phyloP scores from a whole-genome alignment of 2,329 filamentous ascomycete genomes.

The Lasiodiplodia gonubiensis region DNA sequence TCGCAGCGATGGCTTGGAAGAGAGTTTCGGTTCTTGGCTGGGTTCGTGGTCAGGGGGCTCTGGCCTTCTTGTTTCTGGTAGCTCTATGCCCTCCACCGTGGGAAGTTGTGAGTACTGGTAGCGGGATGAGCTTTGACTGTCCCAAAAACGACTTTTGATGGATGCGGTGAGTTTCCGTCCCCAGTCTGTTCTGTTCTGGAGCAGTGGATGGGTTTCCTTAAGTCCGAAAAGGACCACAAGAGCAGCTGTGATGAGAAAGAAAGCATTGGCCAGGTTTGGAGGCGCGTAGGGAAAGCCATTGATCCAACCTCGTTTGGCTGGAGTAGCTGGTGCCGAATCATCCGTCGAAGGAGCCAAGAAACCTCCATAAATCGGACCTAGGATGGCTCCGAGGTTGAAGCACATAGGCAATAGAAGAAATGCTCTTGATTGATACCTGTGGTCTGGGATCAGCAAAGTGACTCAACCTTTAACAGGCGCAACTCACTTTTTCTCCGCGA shows the following conservation, averaged over 20 bases:
- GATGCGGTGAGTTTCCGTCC: not conserved
- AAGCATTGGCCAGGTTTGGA: conserved; percentile 69
- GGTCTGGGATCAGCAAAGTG: not conserved
- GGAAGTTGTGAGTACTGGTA: not conserved
- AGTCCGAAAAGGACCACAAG: conserved; percentile 66
- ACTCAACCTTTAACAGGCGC: not conserved
- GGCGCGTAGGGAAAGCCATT: conserved; percentile 68
- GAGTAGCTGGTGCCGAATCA: too few species aligned
- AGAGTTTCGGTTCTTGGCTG: conserved; percentile 27
- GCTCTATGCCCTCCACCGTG: not conserved
- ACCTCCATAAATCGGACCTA: conserved; percentile 47
- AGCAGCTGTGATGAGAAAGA: conserved; percentile 63
- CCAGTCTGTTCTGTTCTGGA: not conserved
- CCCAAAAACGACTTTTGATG: not conserved
- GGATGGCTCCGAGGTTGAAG: conserved; percentile 64
- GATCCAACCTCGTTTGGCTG: conserved; percentile 62
- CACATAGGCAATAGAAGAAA: conserved; percentile 70
- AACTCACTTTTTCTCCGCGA: conserved; percentile 68
- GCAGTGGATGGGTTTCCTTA: conserved; percentile 36
- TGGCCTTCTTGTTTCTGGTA: not conserved
- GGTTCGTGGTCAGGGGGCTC: not conserved
- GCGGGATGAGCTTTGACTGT: not conserved
- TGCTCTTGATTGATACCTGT: conserved; percentile 53
- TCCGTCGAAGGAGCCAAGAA: conserved; percentile 29
- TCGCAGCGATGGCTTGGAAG: conserved; percentile 49